phyloP scores from a whole-genome alignment of 441 rosid species.

The Croton setiger region DNA sequence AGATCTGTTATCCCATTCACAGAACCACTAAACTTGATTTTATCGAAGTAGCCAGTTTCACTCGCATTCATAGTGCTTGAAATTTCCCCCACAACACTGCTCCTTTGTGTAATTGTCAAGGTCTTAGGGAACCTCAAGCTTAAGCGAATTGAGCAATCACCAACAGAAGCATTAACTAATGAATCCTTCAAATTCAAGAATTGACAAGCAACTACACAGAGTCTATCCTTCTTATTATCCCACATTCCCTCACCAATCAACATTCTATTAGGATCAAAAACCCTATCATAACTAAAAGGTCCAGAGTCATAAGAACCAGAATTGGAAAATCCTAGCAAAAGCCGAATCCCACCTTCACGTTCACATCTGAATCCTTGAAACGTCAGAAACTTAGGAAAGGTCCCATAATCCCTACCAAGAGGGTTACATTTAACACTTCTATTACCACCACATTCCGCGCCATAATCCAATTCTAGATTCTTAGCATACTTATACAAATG shows the following conservation, averaged over 20 bases:
- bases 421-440: slow-evolving; percentile 42
- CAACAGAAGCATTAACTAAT: slow-evolving; percentile 44
- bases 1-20: slow-evolving; percentile 28
- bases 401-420: slow-evolving; percentile 26
- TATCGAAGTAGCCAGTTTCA: slow-evolving; percentile 45
- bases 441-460: slow-evolving; percentile 33
- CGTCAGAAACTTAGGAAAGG: slow-evolving; percentile 42
- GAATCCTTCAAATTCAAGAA: slow-evolving; percentile 48
- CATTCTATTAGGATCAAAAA: slow-evolving; percentile 58
- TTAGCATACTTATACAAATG: slow-evolving; percentile 25
- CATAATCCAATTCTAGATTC: slow-evolving; percentile 45
- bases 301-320: slow-evolving; percentile 19
- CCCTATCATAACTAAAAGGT: slow-evolving; percentile 29
- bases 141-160: slow-evolving; percentile 67
- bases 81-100: slow-evolving; percentile 50
- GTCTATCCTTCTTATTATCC: slow-evolving; percentile 57
- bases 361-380: slow-evolving; percentile 43
- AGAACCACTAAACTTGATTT: slow-evolving; percentile 46
- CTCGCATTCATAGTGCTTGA: slow-evolving; percentile 48
- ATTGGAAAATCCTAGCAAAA: slow-evolving; percentile 51
- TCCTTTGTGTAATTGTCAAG: slow-evolving; percentile 43
- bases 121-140: slow-evolving; percentile 60
- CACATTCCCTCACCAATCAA: slow-evolving; percentile 80
- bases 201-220: slow-evolving; percentile 67
- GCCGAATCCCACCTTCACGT: slow-evolving; percentile 35